Evolutionary conservation across 2,329 filamentous ascomycete genomes (phyloP), one percentile per base, ranked within the genome.

Genomic region (Zymoseptoria brevis): DNA sequence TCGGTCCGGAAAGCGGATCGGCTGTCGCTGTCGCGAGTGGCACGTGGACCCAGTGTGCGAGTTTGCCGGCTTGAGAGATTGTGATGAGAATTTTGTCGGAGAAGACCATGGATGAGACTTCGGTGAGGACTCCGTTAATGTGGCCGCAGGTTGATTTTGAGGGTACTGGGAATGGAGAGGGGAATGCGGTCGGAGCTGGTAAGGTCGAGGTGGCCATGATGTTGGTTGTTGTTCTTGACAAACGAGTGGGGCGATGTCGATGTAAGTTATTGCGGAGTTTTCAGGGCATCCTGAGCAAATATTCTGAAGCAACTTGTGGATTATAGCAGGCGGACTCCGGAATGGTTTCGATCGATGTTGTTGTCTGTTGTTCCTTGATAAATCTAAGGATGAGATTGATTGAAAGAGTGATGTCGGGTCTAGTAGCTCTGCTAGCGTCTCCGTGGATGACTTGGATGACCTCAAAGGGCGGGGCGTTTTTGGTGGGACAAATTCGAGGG

Each of bases 41-140:
- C 0, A 95, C 88, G 77, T 94, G 88, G 19, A 96, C 91, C 94
- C 94, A 99, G 80, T 97, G 94, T 19, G 89, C 88, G 53, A 97
- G 77, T 60, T 87, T 83, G 6, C 92, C 93, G 62, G 87, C 83
- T 76, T 97, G 94, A 0, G 89, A 89, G 60, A 97, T 82, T 0
- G 91, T 96, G 63, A 99, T 79, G 67, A 99, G 77, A 68, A 99
- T 90, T 75, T 90, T 96, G 81, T 97, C 94, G 8, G 86, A 81
- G 75, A 97, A 97, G 67, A 81, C 84, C 57, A 91, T 79, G 9
- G 81, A 81, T 48, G 84, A 86, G 35, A 89, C 86, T 64, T 90
- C 85, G 1, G 94, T 97, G 41, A 80, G 74, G 21, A 87, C 74
- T 29, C 84, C 85, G 62, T 87, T 84, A 62, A 96, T 83, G 2